Evolutionary conservation across 306 rosid species (phyloP), one percentile per base, ranked within the genome.

Genomic region (Cucurbita pepo): DNA sequence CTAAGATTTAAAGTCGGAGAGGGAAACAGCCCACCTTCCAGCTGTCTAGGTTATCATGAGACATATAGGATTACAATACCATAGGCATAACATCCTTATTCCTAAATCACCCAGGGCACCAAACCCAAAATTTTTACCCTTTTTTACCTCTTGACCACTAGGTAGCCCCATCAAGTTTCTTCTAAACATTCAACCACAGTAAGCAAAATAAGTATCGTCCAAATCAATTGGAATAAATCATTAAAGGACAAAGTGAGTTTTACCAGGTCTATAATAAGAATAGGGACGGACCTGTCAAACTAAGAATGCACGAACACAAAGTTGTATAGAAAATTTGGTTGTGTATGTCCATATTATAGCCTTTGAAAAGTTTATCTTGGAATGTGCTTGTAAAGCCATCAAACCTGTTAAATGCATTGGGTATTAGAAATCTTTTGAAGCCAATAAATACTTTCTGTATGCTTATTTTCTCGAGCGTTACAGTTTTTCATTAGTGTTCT

Each of bases 351-450:
- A 94, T 94, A 82, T 94, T 86, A 80, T 94, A 94, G 80, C 99
- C 99, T 81, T 77, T 94, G 79, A 94, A 94, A 55, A 94, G 85
- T 80, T 90, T 94, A 81, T 91, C 99, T 79, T 94, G 99, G 77
- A 94, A 94, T 30, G 99, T 94, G 88, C 97, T 94, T 77, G 97
- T 94, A 81, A 94, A 94, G 75, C 97, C 99, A 80, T 94, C 99
- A 83, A 83, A 82, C 83, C 91, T 86, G 78, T 74, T 40, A 73
- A 56, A 56, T 59, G 77, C 13, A 63, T 51, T 0, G 5, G 82
- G 77, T 50, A 65, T 71, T 19, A 44, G 54, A 69, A 51, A 43
- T 40, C 5, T 45, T 72, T 18, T 34, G 61, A 38, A 25, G 64
- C 25, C 30, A 8, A 75, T 40, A 56, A 15, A 21, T 40, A 56